Conservation (phyloP, 1,284 basidiomycete genomes). For the Leucoagaricus sp. region DNA sequence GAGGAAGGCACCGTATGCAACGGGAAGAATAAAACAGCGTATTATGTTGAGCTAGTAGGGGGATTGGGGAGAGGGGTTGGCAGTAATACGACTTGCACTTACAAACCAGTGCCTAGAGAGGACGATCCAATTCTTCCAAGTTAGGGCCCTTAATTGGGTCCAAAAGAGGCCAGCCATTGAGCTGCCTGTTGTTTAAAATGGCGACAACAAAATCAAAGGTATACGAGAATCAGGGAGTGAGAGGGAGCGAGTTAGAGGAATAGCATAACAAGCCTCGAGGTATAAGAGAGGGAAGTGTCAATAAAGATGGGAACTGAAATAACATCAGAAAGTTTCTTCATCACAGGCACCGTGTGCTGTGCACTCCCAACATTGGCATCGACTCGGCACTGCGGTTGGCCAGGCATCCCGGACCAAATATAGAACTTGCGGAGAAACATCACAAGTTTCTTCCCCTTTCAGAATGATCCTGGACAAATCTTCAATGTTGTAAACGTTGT, state of each 20-base stretch:
- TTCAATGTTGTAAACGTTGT: background rate
- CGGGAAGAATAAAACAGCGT: conserved; percentile 67
- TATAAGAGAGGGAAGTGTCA: background rate
- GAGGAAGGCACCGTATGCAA: conserved; percentile 71
- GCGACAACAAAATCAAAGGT: background rate
- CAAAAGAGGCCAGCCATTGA: conserved; percentile 45
- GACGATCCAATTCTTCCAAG: conserved; percentile 78
- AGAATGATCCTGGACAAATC: background rate
- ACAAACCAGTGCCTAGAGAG: conserved; percentile 65
- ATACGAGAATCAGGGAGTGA: background rate
- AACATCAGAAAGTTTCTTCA: background rate
- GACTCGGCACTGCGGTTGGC: conserved; percentile 6
- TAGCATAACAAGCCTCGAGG: background rate
- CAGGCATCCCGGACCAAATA: background rate
- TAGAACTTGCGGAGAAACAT: conserved; percentile 1
- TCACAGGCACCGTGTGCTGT: conserved; percentile 1
- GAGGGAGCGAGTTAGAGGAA: background rate
- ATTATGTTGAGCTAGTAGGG: conserved; percentile 56
- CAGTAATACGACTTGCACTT: conserved; percentile 29
- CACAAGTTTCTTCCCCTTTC: conserved; percentile 4
- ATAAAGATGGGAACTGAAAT: background rate
- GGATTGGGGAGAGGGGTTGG: conserved; percentile 18
- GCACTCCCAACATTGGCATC: background rate
- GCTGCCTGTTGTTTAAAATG: background rate
- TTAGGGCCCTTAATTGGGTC: conserved; percentile 63